These are phyloP conservation scores for Dispira parvispora DNA, from an alignment of 192 early-diverging fungal genomes.

Conservation along the genomic window DNA sequence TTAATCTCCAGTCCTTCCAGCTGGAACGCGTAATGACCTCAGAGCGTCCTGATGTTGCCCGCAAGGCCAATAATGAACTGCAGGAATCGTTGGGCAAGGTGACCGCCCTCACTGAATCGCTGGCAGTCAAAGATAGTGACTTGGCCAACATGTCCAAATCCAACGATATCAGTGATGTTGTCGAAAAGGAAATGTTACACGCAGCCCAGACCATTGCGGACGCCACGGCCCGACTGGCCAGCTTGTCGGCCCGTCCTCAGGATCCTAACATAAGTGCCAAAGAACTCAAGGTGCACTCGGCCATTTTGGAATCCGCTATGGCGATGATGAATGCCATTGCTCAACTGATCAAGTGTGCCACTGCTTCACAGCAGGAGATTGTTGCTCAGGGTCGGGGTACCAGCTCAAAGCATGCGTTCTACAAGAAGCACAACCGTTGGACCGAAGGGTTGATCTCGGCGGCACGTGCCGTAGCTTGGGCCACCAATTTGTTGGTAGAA, in stretches of 20 bases:
- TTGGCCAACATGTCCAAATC: slow-evolving; percentile 31
- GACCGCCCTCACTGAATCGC: slow-evolving; percentile 56
- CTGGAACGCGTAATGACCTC: slow-evolving; percentile 41
- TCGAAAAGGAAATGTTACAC: slow-evolving; percentile 84
- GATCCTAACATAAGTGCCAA: slow-evolving; percentile 47
- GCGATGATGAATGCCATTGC: slow-evolving; percentile 89
- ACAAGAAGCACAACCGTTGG: slow-evolving; percentile 99
- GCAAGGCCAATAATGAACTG: slow-evolving; percentile 55
- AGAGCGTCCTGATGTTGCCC: slow-evolving; percentile 53
- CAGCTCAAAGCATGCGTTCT: slow-evolving; percentile 71
- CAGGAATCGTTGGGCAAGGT: slow-evolving; percentile 56
- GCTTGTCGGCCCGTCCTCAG: slow-evolving; percentile 58
- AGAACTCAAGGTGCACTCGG: slow-evolving; percentile 77
- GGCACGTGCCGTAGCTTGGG: slow-evolving; percentile 85
- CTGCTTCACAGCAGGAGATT: slow-evolving; percentile 92
- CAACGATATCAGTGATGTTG: slow-evolving; percentile 77
- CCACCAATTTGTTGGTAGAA: slow-evolving; percentile 84
- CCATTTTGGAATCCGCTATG: slow-evolving; percentile 78
- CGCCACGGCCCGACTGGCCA: slow-evolving; percentile 66
- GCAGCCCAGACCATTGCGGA: slow-evolving; percentile 87
- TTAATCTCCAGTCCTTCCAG: slow-evolving; percentile 63
- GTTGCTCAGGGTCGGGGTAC: slow-evolving; percentile 78
- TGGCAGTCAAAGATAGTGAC: slow-evolving; percentile 36
- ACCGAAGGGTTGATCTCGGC: slow-evolving; percentile 96
- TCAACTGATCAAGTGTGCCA: slow-evolving; percentile 85